Percentiles rank a stretch among this genome's conserved stretches.
Conservation (phyloP, 1,139 yeast genomes). For the Spencermartinsiella ligniputridi region DNA sequence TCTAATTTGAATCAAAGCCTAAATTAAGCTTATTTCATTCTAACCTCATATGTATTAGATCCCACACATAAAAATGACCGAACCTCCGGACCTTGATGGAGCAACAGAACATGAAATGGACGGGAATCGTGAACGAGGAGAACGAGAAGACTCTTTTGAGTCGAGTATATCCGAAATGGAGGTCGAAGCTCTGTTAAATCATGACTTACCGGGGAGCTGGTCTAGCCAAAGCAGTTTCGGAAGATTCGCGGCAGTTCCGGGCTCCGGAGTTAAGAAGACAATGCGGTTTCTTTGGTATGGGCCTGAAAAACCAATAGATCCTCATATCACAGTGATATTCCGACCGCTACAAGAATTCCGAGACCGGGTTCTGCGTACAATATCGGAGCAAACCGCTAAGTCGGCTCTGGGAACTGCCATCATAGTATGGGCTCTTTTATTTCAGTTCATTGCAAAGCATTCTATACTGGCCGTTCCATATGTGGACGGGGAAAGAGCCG, state of each 20-base stretch:
- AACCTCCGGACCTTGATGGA: no score
- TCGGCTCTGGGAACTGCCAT: slow-evolving; percentile 13
- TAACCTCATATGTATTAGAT: no score
- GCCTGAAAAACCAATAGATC: slow-evolving; percentile 22
- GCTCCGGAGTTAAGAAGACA: neutral
- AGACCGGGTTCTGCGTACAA: slow-evolving; percentile 8
- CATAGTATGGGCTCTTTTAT: slow-evolving; percentile 22
- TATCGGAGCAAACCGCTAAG: slow-evolving; percentile 9
- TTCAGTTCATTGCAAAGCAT: slow-evolving; percentile 19
- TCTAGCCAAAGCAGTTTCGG: neutral
- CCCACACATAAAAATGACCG: no score
- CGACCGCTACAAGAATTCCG: slow-evolving; percentile 25
- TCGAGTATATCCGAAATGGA: neutral
- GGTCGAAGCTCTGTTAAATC: neutral
- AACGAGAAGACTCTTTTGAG: slow-evolving; percentile 2
- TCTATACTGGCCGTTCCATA: slow-evolving; percentile 27
- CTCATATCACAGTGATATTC: slow-evolving; percentile 24
- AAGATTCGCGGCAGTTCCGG: neutral
- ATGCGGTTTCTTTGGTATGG: slow-evolving; percentile 23
- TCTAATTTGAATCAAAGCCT: no score
- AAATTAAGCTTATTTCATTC: no score
- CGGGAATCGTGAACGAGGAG: neutral
- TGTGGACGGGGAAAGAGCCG: slow-evolving; percentile 22
- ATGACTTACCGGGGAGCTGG: neutral
- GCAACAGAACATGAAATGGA: neutral